phyloP scores from a whole-genome alignment of 2,329 filamentous ascomycete species.

The Fusarium transvaalense region DNA sequence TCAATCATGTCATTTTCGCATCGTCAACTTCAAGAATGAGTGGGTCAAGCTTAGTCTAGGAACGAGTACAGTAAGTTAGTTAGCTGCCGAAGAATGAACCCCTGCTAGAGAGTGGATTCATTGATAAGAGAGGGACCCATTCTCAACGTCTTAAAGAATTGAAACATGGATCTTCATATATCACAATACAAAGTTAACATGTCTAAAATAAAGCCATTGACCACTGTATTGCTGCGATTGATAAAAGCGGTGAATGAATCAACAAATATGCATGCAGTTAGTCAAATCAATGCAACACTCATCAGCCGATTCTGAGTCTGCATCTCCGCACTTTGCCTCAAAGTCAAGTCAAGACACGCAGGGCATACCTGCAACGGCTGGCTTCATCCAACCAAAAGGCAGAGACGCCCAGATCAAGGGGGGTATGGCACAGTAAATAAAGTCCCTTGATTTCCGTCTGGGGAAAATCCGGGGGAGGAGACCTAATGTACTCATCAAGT shows the following conservation, averaged over 20 bases:
- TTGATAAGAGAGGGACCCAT: constrained; percentile 25
- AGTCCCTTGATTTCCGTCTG: constrained; percentile 29
- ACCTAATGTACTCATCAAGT: constrained; percentile 25
- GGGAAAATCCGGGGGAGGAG: constrained; percentile 35
- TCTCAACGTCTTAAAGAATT: constrained; percentile 17
- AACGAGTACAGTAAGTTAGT: neutral
- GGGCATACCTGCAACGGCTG: neutral
- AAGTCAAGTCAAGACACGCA: constrained; percentile 17
- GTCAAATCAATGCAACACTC: constrained; percentile 25
- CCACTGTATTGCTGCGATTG: neutral
- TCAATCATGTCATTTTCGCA: neutral
- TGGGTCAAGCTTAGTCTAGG: constrained; percentile 12
- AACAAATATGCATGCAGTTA: constrained; percentile 11
- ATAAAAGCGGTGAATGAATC: constrained; percentile 13
- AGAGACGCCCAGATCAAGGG: constrained; percentile 28
- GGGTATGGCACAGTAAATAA: constrained; percentile 7
- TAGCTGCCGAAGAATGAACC: constrained; percentile 32
- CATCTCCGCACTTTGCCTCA: constrained; percentile 30
- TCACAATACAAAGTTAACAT: neutral
- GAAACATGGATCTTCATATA: neutral
- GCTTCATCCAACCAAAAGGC: constrained; percentile 25
- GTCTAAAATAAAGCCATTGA: neutral
- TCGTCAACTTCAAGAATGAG: constrained; percentile 25
- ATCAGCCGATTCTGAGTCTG: constrained; percentile 34
- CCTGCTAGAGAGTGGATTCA: constrained; percentile 37